A percentile compares a stretch with the other conserved stretches of the same genome.
Conservation (phyloP, 192 early-diverging fungal genomes). For the Podila horticola region DNA sequence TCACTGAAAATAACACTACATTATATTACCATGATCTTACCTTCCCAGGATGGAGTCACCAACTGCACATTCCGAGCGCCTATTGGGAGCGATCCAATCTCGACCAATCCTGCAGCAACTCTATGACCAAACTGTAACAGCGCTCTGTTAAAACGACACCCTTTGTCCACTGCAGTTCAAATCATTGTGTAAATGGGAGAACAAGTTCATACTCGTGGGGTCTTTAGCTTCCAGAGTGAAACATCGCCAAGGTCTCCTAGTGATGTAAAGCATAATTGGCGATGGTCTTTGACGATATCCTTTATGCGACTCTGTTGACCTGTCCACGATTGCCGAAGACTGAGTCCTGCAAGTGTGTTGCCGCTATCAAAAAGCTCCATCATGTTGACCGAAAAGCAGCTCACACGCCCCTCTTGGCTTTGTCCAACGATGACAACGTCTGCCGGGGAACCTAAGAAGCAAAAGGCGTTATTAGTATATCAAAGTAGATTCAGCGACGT, state of each 20-base stretch:
- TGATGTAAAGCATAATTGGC: slow-evolving; percentile 56
- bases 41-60: slow-evolving; percentile 50
- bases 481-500: background rate
- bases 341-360: slow-evolving; percentile 65
- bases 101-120: slow-evolving; percentile 48
- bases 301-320: slow-evolving; percentile 67
- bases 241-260: slow-evolving; percentile 62
- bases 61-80: slow-evolving; percentile 29
- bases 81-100: slow-evolving; percentile 42
- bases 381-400: slow-evolving; percentile 76
- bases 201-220: slow-evolving; percentile 58
- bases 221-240: slow-evolving; percentile 61
- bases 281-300: slow-evolving; percentile 55
- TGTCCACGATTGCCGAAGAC: slow-evolving; percentile 71
- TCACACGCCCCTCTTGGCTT: slow-evolving; percentile 67
- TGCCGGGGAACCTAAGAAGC: slow-evolving; percentile 51
- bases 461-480: background rate
- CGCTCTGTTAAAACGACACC: slow-evolving; percentile 5
- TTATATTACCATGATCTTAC: slow-evolving; percentile 3
- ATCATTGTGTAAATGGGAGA: background rate
- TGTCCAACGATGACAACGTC: slow-evolving; percentile 73
- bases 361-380: slow-evolving; percentile 80
- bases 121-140: slow-evolving; percentile 49
- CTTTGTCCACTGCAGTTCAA: background rate
- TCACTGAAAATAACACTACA: no score